A percentile compares a stretch with the other conserved stretches of the same genome.
phyloP scores from a whole-genome alignment of 2,329 filamentous ascomycete species.

The Cercospora citrullina region DNA sequence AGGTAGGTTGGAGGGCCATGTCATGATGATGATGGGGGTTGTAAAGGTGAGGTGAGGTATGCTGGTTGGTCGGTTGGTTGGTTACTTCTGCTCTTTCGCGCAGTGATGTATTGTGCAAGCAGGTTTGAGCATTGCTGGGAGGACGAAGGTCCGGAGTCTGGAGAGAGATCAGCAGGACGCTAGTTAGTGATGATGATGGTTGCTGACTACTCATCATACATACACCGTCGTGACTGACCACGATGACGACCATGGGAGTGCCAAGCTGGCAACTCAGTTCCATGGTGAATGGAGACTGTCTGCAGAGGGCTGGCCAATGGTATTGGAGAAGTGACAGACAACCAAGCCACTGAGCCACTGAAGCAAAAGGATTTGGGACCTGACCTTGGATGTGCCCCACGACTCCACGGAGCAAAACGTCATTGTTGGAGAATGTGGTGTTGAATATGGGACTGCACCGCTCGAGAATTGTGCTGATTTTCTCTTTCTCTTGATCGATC shows the following conservation, averaged over 20 bases:
- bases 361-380: background rate
- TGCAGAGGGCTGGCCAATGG: background rate
- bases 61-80: no score
- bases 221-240: no score
- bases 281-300: background rate
- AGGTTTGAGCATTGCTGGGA: no score
- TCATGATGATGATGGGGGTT: background rate
- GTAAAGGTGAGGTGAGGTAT: no score
- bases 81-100: no score
- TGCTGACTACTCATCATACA: no score
- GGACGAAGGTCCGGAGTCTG: no score
- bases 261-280: background rate
- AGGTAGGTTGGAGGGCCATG: no score
- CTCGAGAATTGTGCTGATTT: background rate
- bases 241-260: background rate
- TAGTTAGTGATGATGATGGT: no score
- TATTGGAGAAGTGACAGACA: background rate
- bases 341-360: background rate
- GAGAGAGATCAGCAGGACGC: no score
- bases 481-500: background rate
- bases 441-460: background rate
- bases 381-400: background rate
- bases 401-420: background rate
- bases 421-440: background rate
- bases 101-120: no score